A percentile compares a stretch with the other conserved stretches of the same genome.
Evolutionary conservation across 2,329 filamentous ascomycete species (phyloP).

Genomic region (Fusarium sp.): DNA sequence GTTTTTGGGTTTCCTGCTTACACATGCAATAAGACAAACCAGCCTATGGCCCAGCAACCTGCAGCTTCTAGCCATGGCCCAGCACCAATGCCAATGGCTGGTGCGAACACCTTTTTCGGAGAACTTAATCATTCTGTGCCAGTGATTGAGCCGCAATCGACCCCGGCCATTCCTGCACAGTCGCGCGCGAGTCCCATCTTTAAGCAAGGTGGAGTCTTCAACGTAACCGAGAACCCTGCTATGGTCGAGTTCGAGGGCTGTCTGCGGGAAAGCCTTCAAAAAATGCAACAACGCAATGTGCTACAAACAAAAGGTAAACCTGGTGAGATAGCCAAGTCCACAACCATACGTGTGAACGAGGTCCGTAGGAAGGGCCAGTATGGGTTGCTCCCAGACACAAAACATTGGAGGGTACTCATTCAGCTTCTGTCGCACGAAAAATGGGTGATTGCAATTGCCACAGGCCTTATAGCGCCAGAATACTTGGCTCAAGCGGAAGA

Average conservation of each 20-base stretch:
- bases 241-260: slow-evolving; percentile 40
- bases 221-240: slow-evolving; percentile 29
- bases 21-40: not conserved
- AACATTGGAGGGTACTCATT: slow-evolving; percentile 47
- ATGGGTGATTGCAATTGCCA: slow-evolving; percentile 44
- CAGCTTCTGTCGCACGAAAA: slow-evolving; percentile 39
- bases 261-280: slow-evolving; percentile 17
- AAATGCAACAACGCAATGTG: slow-evolving; percentile 16
- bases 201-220: slow-evolving; percentile 36
- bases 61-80: not conserved
- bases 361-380: slow-evolving; percentile 34
- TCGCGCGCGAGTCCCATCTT: not conserved
- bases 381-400: slow-evolving; percentile 46
- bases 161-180: not conserved
- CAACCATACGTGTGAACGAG: slow-evolving; percentile 40
- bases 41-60: slow-evolving; percentile 2
- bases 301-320: not conserved
- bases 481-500: slow-evolving; percentile 43
- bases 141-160: not conserved
- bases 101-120: slow-evolving; percentile 51
- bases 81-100: slow-evolving; percentile 45
- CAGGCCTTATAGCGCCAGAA: slow-evolving; percentile 36
- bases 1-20: not conserved
- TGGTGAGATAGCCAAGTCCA: slow-evolving; percentile 8
- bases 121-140: not conserved